Base-by-base conservation (phyloP, 257 asterid genomes). In the Plantago major region DNA sequence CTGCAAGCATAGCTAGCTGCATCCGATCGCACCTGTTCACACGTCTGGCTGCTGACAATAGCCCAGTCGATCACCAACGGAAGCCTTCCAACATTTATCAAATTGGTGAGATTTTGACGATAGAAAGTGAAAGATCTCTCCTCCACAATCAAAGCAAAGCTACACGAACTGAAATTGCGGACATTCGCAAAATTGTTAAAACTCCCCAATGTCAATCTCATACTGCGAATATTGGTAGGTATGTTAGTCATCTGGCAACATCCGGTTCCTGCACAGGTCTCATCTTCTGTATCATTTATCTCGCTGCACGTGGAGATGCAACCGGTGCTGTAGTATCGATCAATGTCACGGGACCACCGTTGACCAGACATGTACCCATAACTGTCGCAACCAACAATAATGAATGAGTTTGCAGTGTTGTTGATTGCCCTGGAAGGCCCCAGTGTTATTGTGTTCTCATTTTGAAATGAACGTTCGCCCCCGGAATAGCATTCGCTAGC, bases 21-120 rank as follows among this genome's bases (percentile, higher is more conserved):
- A 33, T 33, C 6, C 6, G 3, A 7, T 0, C 8, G 6, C 40
- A 5, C 37, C 4, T 3, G 8, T 7, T 30, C 37, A 30, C 37
- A 30, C 8, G 40, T 33, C 40, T 33, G 3, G 40, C 3, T 33
- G 7, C 63, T 33, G 40, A 60, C 80, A 10, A 73, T 40, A 0
- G 73, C 30, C 76, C 76, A 76, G 59, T 73, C 76, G 55, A 68
- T 77, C 55, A 76, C 68, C 16, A 74, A 59, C 2, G 79, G 79
- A 6, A 76, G 15, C n/a, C 9, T 10, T 16, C 45, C 60, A 17
- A 26, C 65, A 11, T 46, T 42, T 42, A 4, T 53, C 10, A 75
- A 46, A 42, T 47, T 37, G 30, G 42, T 9, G 37, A 79, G 74
- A 37, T 71, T 67, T 11, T n/a, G 5, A 0, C 70, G 42, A 1